These are phyloP conservation scores for Graphilbum ipis-grandicollis DNA, from an alignment of 2,329 filamentous ascomycete genomes.

Conservation along the genomic window DNA sequence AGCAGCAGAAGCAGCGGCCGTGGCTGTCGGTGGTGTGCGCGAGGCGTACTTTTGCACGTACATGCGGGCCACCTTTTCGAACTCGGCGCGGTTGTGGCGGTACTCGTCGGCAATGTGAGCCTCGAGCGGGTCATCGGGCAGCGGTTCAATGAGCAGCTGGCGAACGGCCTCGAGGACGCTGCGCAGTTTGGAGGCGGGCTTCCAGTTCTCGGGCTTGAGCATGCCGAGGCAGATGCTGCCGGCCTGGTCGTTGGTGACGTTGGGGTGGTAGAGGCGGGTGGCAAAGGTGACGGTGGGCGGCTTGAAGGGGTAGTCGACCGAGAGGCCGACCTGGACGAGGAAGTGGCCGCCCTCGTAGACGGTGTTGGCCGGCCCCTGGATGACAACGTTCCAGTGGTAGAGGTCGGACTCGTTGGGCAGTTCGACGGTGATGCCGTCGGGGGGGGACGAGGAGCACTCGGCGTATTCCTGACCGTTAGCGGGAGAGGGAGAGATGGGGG, in stretches of 20 bases:
- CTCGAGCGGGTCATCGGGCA: conserved; percentile 82
- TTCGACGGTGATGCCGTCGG: conserved; percentile 26
- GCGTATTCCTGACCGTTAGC: conserved; percentile 28
- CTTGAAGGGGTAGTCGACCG: conserved; percentile 79
- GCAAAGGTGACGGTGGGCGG: conserved; percentile 62
- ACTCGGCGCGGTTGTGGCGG: conserved; percentile 47
- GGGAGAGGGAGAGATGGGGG: background rate
- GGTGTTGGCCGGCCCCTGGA: conserved; percentile 25
- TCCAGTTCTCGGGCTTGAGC: conserved; percentile 79
- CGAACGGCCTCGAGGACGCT: conserved; percentile 64
- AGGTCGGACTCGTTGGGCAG: conserved; percentile 30
- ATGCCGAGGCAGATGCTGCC: conserved; percentile 76
- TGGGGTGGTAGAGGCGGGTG: conserved; percentile 91
- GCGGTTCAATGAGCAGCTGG: conserved; percentile 60
- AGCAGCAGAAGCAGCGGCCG: no score
- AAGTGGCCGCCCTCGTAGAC: conserved; percentile 52
- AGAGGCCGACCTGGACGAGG: conserved; percentile 54
- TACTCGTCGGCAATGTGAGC: conserved; percentile 72
- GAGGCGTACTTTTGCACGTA: conserved; percentile 61
- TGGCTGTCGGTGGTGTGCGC: conserved; percentile 10
- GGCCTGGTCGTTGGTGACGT: conserved; percentile 72
- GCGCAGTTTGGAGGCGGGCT: conserved; percentile 62
- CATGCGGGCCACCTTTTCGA: conserved; percentile 56
- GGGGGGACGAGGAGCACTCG: conserved; percentile 30
- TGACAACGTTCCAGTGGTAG: conserved; percentile 32